Evolutionary conservation across 306 rosid species (phyloP).

Genomic region (Quercus ilex): DNA sequence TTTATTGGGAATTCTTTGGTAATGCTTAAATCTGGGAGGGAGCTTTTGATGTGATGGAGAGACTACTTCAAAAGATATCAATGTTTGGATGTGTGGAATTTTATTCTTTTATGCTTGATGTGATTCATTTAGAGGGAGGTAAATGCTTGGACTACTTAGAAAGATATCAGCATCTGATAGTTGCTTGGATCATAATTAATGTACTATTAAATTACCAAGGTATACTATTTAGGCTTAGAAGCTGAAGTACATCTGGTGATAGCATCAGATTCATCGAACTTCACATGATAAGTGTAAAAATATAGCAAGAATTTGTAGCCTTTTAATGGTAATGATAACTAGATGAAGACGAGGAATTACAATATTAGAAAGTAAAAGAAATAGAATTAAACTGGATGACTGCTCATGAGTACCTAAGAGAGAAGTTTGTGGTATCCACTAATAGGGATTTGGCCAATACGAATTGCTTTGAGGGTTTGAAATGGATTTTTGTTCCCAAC

Average conservation of each 20-base stretch:
- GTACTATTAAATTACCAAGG: background rate
- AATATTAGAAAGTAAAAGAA: background rate
- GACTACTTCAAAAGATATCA: background rate
- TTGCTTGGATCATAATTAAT: background rate
- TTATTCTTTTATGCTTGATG: background rate
- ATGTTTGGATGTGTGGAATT: background rate
- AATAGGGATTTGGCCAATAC: background rate
- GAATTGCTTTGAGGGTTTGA: background rate
- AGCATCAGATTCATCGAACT: background rate
- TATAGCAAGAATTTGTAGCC: background rate
- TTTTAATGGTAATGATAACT: background rate
- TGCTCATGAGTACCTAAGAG: background rate
- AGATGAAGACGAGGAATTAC: background rate
- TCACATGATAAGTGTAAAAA: background rate
- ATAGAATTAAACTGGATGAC: background rate
- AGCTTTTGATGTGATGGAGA: background rate
- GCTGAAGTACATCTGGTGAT: background rate
- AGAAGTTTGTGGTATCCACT: background rate
- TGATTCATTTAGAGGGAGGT: background rate
- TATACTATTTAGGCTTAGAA: background rate
- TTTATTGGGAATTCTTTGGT: background rate
- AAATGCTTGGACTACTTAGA: too few relatives aligned
- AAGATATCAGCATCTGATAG: background rate
- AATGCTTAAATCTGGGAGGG: background rate
- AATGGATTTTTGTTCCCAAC: background rate